These are phyloP conservation scores for Tetrapisispora namnaoensis DNA, from an alignment of 805 yeast species.

Conservation along the genomic window DNA sequence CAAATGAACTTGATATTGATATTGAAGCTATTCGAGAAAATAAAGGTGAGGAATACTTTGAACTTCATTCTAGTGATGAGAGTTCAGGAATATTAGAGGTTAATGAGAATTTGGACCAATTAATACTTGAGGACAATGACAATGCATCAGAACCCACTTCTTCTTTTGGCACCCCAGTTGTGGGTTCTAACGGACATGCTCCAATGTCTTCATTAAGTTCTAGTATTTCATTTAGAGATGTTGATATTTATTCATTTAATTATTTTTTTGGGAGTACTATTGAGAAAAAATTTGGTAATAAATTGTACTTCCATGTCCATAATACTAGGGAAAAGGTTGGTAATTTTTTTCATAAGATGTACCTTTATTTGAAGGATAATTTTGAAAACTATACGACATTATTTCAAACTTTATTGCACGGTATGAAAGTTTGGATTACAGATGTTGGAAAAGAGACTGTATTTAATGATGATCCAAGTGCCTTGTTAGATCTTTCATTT, in stretches of 20 bases:
- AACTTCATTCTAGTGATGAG: conserved; percentile 13
- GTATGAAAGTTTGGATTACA: conserved; percentile 65
- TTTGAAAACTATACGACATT: conserved; percentile 56
- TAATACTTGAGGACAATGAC: conserved; percentile 34
- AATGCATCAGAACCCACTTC: conserved; percentile 35
- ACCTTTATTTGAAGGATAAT: conserved; percentile 36
- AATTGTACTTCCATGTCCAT: conserved; percentile 47
- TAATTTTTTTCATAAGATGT: conserved; percentile 49
- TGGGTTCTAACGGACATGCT: conserved; percentile 19
- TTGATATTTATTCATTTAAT: conserved; percentile 52
- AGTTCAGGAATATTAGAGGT: conserved; percentile 20
- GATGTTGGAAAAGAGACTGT: conserved; percentile 70
- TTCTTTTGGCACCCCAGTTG: conserved; percentile 30
- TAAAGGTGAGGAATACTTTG: conserved; percentile 24
- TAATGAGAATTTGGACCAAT: conserved; percentile 13
- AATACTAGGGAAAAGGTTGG: conserved; percentile 52
- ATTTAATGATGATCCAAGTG: conserved; percentile 44
- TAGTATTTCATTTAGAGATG: conserved; percentile 45
- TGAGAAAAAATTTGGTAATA: conserved; percentile 34
- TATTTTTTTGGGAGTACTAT: conserved; percentile 53
- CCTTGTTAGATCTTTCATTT: conserved; percentile 45
- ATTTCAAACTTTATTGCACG: conserved; percentile 51
- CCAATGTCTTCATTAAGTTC: conserved; percentile 42
- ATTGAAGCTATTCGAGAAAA: conserved; percentile 27
- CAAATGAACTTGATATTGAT: conserved; percentile 30